Base-by-base conservation (phyloP, 1,284 basidiomycete genomes). In the Polyporus tsugae region DNA sequence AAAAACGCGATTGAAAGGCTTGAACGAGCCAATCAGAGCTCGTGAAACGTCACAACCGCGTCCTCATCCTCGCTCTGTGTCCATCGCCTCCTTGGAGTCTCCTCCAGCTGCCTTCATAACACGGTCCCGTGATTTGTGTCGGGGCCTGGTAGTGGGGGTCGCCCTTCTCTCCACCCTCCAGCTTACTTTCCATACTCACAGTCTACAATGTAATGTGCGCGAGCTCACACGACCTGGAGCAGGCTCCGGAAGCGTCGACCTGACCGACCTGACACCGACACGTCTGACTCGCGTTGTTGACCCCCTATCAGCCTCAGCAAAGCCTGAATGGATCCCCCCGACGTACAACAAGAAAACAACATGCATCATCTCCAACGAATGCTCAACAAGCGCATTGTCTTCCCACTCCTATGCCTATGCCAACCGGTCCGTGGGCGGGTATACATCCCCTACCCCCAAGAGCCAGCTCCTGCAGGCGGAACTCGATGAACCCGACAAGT, bases 301-400 rank as follows among this genome's bases (percentile, higher is more conserved):
- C 63, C 74, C 73, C 1, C 67, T 73, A 44, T 74, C 73, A 0
- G 75, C 59, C n/a, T 70, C 74, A 9, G 74, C 75, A 10, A 73
- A 72, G 29, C 52, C 62, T 1, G 38, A 66, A 17, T 76, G 75
- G 75, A 64, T 55, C 35, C 74, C 73, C 1, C 75, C 73, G 9
- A 70, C 53, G 7, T 66, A 74, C 39, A 74, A 76, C 67, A 74
- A 71, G 72, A 74, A 72, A 57, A 38, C 52, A 0, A 57, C 49
- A 35, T 63, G 74, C 49, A 65, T 68, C n/a, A 17, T 57, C 0
- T 68, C 71, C 6, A 42, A 33, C 4, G 70, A 70, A 1, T 67
- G 66, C 58, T 57, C 63, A 41, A 62, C 36, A 0, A 71, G 71
- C 64, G 65, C 68, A n/a, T 64, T 68, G 4, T 63, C 69, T 36